Evolutionary conservation across 768 basidiomycete species (phyloP).

Genomic region (Boletellus ananiceps): DNA sequence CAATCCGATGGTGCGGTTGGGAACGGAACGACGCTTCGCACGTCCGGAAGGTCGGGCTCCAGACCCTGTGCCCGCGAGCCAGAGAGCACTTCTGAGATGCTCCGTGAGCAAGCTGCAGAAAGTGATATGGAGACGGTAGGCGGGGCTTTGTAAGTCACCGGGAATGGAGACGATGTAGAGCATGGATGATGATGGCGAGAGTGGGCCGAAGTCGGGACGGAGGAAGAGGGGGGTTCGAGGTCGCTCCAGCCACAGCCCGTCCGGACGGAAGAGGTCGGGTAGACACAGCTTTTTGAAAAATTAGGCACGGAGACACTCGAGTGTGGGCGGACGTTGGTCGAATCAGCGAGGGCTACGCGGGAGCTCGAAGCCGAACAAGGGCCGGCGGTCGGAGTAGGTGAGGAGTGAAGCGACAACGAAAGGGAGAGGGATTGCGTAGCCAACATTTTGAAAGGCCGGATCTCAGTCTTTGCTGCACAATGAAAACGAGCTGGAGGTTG

Average conservation of each 20-base stretch:
- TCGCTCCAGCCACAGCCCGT: constrained; percentile 10
- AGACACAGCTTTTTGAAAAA: constrained; percentile 9
- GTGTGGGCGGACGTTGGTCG: constrained; percentile 22
- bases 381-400: neutral
- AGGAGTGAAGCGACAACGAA: neutral
- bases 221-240: neutral
- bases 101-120: constrained; percentile 31
- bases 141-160: constrained; percentile 30
- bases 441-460: constrained; percentile 15
- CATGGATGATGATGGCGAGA: constrained; percentile 9
- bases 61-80: constrained; percentile 5
- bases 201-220: neutral
- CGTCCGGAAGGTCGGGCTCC: constrained; percentile 26
- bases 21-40: constrained; percentile 35
- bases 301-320: constrained; percentile 1
- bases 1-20: constrained; percentile 28
- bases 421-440: constrained; percentile 8
- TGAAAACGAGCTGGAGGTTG: constrained; percentile 4
- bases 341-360: constrained; percentile 22
- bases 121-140: constrained; percentile 38
- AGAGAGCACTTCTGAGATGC: neutral
- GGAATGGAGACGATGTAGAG: constrained; percentile 16
- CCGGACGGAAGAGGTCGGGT: constrained; percentile 19
- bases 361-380: neutral
- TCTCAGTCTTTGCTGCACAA: constrained; percentile 8